Conservation (phyloP, 1,284 basidiomycete genomes). For the Pseudozyma flocculosa region DNA sequence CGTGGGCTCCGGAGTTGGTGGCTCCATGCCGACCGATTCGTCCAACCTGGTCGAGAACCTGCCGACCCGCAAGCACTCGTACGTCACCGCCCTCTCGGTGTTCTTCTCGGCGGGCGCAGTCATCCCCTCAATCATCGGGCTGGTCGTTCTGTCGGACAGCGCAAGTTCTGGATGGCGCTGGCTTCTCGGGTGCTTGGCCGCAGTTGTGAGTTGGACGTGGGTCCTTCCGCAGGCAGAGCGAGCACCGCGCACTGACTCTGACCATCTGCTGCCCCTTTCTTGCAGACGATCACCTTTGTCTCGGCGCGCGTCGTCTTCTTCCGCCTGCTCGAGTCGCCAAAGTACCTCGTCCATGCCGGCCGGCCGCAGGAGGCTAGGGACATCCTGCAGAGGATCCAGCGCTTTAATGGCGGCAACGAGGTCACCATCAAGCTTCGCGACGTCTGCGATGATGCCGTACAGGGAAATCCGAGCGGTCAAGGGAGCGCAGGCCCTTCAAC, state of each 20-base stretch:
- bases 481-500: constrained; percentile 4
- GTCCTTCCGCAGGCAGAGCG: not conserved
- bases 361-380: constrained; percentile 39
- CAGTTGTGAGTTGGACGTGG: constrained; percentile 8
- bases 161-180: constrained; percentile 29
- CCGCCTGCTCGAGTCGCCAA: constrained; percentile 84
- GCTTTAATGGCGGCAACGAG: constrained; percentile 32
- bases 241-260: not conserved
- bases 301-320: constrained; percentile 79
- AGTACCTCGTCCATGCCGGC: constrained; percentile 44
- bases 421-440: constrained; percentile 31
- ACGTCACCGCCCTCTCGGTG: constrained; percentile 89
- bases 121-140: constrained; percentile 25
- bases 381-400: constrained; percentile 42
- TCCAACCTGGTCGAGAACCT: constrained; percentile 91
- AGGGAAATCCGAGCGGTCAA: no score
- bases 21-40: constrained; percentile 87
- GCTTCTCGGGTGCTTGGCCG: constrained; percentile 22
- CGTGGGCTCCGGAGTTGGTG: constrained; percentile 84
- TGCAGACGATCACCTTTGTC: constrained; percentile 77
- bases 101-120: constrained; percentile 63
- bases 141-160: constrained; percentile 28
- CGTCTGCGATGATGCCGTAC: constrained; percentile 15
- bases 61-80: constrained; percentile 84
- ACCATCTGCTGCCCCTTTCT: constrained; percentile 52